A percentile compares a stretch with the other conserved stretches of the same genome.
phyloP scores from a whole-genome alignment of 2,329 filamentous ascomycete species.

The Claviceps quebecensis region DNA sequence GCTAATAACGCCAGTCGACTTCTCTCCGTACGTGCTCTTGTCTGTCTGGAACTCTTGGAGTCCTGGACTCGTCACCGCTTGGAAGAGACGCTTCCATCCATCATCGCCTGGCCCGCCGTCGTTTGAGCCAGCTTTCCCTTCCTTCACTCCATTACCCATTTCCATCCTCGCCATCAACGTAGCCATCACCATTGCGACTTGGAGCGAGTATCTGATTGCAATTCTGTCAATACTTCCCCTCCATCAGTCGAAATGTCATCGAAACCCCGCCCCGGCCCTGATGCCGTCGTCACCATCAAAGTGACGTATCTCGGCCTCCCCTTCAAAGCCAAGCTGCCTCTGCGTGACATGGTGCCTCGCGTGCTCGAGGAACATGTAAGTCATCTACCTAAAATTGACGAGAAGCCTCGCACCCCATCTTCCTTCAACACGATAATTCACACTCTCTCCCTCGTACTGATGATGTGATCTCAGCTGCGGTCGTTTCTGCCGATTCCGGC shows the following conservation, averaged over 20 bases:
- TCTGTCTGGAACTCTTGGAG: no score
- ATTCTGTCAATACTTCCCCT: background rate
- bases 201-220: background rate
- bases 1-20: background rate
- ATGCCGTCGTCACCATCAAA: constrained; percentile 61
- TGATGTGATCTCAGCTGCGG: constrained; percentile 17
- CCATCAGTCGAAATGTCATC: constrained; percentile 15
- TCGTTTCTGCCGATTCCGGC: constrained; percentile 20
- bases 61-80: constrained; percentile 3
- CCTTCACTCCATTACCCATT: background rate
- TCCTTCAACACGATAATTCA: background rate
- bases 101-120: background rate
- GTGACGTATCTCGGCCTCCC: constrained; percentile 61
- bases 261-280: constrained; percentile 10
- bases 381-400: constrained; percentile 14
- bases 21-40: background rate
- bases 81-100: no score
- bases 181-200: background rate
- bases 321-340: constrained; percentile 76
- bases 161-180: background rate
- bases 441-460: background rate
- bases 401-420: background rate
- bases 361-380: constrained; percentile 75
- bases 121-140: background rate
- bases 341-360: constrained; percentile 65